Evolutionary conservation across 2,329 filamentous ascomycete species (phyloP).

Genomic region (Aureobasidium sp.): DNA sequence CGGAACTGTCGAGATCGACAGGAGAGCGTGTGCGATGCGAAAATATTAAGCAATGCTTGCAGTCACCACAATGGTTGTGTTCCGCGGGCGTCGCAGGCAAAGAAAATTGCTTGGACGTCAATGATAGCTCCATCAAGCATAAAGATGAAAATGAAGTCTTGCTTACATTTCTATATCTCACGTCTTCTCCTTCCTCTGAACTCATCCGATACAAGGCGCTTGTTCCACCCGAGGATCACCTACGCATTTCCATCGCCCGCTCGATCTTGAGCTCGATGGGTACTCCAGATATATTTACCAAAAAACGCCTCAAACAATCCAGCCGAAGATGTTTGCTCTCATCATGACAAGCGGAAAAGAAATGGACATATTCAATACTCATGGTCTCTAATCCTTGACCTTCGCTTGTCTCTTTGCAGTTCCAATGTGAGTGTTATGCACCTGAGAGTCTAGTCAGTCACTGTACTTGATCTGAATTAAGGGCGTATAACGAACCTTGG

Average conservation of each 20-base stretch:
- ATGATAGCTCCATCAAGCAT: neutral
- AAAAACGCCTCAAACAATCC: conserved; percentile 5
- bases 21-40: neutral
- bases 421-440: conserved; percentile 86
- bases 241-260: neutral
- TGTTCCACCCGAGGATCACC: neutral
- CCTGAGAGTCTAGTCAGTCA: conserved; percentile 36
- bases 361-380: conserved; percentile 1
- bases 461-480: neutral
- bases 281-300: conserved; percentile 3
- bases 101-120: neutral
- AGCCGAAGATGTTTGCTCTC: neutral
- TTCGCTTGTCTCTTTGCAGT: conserved; percentile 73
- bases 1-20: neutral
- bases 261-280: neutral
- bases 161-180: conserved; percentile 7
- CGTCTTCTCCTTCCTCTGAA: neutral
- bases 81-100: neutral
- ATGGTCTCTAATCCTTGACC: conserved; percentile 36
- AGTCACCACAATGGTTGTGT: neutral
- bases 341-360: neutral
- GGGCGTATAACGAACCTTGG: conserved; percentile 58
- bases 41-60: neutral
- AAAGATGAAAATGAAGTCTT: conserved; percentile 4
- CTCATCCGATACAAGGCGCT: neutral